Conservation (phyloP, 106 monocot genomes). For the Chionographis japonica region DNA sequence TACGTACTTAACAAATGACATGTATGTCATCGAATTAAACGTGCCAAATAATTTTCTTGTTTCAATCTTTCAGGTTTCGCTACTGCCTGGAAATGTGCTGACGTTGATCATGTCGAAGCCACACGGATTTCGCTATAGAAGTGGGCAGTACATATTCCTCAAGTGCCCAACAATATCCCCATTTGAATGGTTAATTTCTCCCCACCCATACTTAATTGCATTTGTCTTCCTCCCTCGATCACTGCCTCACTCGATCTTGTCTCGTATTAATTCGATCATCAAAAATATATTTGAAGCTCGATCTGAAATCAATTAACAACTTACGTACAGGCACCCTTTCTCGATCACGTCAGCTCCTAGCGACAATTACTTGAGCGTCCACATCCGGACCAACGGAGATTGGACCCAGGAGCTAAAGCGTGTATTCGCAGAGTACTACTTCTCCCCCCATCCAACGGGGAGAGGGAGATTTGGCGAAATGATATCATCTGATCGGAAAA, state of each 20-base stretch:
- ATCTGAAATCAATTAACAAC: not conserved
- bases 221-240: not conserved
- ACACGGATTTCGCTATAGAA: conserved; percentile 70
- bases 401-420: conserved; percentile 80
- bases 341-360: conserved; percentile 92
- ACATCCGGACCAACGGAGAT: conserved; percentile 67
- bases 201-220: not conserved
- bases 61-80: conserved; percentile 47
- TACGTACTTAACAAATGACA: no score
- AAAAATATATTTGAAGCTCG: no score
- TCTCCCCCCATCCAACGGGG: conserved; percentile 20
- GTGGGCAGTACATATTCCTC: conserved; percentile 85
- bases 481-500: conserved; percentile 14
- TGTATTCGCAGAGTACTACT: conserved; percentile 57
- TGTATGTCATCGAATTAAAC: no score
- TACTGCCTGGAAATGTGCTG: conserved; percentile 71
- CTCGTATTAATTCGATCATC: no score
- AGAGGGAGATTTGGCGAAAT: conserved; percentile 38
- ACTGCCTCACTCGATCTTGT: no score
- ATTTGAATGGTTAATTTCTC: conserved; percentile 67
- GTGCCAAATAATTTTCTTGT: not conserved
- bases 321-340: conserved; percentile 95
- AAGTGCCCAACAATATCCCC: conserved; percentile 79
- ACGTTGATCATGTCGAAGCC: conserved; percentile 77
- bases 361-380: conserved; percentile 71